These are phyloP conservation scores for Penicillium sp. DNA, from an alignment of 2,329 filamentous ascomycete species.

Conservation along the genomic window DNA sequence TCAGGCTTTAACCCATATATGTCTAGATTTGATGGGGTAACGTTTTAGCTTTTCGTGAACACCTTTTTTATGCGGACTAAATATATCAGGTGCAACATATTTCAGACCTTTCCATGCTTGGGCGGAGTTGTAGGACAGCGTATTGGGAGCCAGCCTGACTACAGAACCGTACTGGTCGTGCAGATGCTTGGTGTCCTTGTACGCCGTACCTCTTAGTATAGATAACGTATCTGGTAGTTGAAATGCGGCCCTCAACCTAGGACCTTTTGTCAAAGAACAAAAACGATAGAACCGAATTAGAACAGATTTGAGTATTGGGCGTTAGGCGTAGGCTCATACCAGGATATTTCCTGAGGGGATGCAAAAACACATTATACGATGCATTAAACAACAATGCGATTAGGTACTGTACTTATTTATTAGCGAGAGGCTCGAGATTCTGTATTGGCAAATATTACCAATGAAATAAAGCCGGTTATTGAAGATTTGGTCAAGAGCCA, in stretches of 20 bases:
- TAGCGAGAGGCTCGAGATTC: not conserved
- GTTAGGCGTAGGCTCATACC: not conserved
- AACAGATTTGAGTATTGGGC: not conserved
- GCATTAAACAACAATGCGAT: not conserved
- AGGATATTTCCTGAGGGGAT: conserved; percentile 10
- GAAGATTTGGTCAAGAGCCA: no score
- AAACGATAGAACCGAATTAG: not conserved
- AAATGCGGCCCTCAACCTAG: not conserved
- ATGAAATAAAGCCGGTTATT: no score
- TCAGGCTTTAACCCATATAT: conserved; percentile 10
- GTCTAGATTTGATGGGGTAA: not conserved
- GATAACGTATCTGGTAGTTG: not conserved
- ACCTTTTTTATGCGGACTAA: not conserved
- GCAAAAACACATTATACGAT: conserved; percentile 9
- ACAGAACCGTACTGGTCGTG: conserved; percentile 9
- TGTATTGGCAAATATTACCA: no score
- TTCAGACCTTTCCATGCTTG: conserved; percentile 11
- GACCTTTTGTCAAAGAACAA: not conserved
- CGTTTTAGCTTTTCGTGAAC: no score
- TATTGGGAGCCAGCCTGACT: conserved; percentile 9
- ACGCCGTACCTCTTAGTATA: conserved; percentile 4
- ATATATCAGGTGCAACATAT: not conserved
- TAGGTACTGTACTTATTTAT: not conserved
- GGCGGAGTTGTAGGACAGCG: conserved; percentile 7
- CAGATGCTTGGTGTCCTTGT: conserved; percentile 6